A percentile compares a stretch with the other conserved stretches of the same genome.
phyloP scores from a whole-genome alignment of 1,139 yeast genomes.

The Hyphopichia wangnamkhiaoensis region DNA sequence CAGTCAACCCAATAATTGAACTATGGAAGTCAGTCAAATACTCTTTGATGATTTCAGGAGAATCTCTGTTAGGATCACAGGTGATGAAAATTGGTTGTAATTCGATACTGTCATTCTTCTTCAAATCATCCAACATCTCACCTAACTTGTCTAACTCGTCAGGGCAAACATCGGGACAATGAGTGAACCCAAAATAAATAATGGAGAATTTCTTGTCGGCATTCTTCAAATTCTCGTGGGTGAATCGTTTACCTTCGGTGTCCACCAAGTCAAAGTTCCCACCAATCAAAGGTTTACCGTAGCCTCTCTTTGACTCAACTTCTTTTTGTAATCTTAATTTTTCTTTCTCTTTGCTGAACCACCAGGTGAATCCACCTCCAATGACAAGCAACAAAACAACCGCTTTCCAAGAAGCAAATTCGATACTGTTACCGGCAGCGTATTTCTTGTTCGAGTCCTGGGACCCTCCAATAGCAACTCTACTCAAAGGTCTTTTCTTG shows the following conservation, averaged over 20 bases:
- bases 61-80: slow-evolving; percentile 94
- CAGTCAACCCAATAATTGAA: slow-evolving; percentile 85
- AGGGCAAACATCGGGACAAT: slow-evolving; percentile 98
- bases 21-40: slow-evolving; percentile 89
- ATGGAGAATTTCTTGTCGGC: slow-evolving; percentile 62
- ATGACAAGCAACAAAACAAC: slow-evolving; percentile 61
- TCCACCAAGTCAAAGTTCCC: slow-evolving; percentile 81
- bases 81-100: slow-evolving; percentile 89
- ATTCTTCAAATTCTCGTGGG: slow-evolving; percentile 74
- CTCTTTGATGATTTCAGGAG: slow-evolving; percentile 77
- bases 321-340: slow-evolving; percentile 71
- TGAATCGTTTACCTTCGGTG: slow-evolving; percentile 67
- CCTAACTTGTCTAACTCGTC: slow-evolving; percentile 94
- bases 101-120: slow-evolving; percentile 53
- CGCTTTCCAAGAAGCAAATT: slow-evolving; percentile 89
- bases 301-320: slow-evolving; percentile 81
- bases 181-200: slow-evolving; percentile 91
- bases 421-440: slow-evolving; percentile 46
- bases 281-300: slow-evolving; percentile 91
- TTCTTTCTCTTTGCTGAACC: slow-evolving; percentile 72
- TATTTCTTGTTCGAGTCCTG: slow-evolving; percentile 26
- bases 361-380: slow-evolving; percentile 71
- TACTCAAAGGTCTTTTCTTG: slow-evolving; percentile 45
- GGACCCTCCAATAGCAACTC: slow-evolving; percentile 50
- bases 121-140: slow-evolving; percentile 66